phyloP scores from a whole-genome alignment of 805 yeast species.

The Candida alai region DNA sequence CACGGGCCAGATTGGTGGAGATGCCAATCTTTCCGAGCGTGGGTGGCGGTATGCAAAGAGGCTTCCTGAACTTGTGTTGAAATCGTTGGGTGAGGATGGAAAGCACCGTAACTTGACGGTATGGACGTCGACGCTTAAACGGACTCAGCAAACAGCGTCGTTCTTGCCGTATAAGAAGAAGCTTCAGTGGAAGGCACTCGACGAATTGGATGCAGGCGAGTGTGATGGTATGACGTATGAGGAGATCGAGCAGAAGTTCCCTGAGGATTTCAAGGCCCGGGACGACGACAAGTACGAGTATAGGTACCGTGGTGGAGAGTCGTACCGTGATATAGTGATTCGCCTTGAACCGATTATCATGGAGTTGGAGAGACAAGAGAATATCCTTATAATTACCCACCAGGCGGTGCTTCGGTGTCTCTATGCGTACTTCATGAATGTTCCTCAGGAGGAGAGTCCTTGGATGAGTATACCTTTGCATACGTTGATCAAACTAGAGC shows the following conservation, averaged over 20 bases:
- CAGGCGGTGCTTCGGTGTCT: constrained; percentile 96
- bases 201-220: constrained; percentile 95
- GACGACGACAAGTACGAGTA: constrained; percentile 95
- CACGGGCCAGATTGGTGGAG: constrained; percentile 95
- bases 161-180: constrained; percentile 70
- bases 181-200: constrained; percentile 93
- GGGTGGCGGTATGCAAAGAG: constrained; percentile 81
- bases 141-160: constrained; percentile 92
- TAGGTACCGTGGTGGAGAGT: constrained; percentile 95
- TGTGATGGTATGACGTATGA: constrained; percentile 97
- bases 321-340: constrained; percentile 91
- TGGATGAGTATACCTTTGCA: constrained; percentile 99
- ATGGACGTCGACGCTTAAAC: constrained; percentile 89
- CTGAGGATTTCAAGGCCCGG: constrained; percentile 93
- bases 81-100: constrained; percentile 59
- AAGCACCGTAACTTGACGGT: constrained; percentile 61
- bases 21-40: constrained; percentile 77
- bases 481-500: constrained; percentile 88
- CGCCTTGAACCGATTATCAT: constrained; percentile 95
- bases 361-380: constrained; percentile 97
- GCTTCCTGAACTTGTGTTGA: constrained; percentile 70
- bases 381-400: constrained; percentile 91
- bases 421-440: constrained; percentile 97
- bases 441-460: constrained; percentile 95
- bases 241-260: constrained; percentile 78